Percentiles rank a stretch among this genome's conserved stretches.
Evolutionary conservation across 2,329 filamentous ascomycete genomes (phyloP).

Genomic region (Ophiobolus disseminans): DNA sequence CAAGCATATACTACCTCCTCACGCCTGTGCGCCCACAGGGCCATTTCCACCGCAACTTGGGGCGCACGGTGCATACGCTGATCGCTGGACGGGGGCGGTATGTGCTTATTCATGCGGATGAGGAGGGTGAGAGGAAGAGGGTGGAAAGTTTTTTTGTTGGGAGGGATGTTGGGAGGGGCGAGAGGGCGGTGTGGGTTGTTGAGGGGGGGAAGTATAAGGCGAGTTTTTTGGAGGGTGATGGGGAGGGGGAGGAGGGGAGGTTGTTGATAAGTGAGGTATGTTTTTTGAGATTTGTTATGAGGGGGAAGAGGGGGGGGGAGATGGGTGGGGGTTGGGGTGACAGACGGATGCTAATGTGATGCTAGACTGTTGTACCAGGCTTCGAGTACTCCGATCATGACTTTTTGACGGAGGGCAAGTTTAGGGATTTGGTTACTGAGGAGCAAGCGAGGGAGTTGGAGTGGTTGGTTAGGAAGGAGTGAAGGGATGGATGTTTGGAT

Average conservation of each 20-base stretch:
- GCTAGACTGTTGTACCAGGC: conserved; percentile 68
- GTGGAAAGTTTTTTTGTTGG: conserved; percentile 73
- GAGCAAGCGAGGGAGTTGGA: conserved; percentile 58
- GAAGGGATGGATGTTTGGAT: too few species aligned
- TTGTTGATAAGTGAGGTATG: conserved; percentile 68
- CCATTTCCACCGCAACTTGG: conserved; percentile 68
- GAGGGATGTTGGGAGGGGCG: conserved; percentile 62
- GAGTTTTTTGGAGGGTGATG: conserved; percentile 64
- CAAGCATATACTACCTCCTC: conserved; percentile 70
- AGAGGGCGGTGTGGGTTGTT: conserved; percentile 72
- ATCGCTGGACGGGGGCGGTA: conserved; percentile 69
- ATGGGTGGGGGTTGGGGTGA: neutral
- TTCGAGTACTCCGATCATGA: conserved; percentile 73
- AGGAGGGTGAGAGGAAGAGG: conserved; percentile 56
- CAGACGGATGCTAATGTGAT: neutral
- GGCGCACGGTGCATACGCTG: conserved; percentile 68
- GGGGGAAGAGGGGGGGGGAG: too few species aligned
- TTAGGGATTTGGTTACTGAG: conserved; percentile 58
- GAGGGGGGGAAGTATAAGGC: conserved; percentile 73
- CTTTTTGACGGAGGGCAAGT: conserved; percentile 61
- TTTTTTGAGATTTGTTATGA: conserved; percentile 6
- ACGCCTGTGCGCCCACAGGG: conserved; percentile 64
- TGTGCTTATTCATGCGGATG: conserved; percentile 67
- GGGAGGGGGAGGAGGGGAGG: conserved; percentile 53
- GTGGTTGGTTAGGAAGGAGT: conserved; percentile 49